Conservation (phyloP, 176 grass and related monocot genomes). For the Musa schizocarpa region DNA sequence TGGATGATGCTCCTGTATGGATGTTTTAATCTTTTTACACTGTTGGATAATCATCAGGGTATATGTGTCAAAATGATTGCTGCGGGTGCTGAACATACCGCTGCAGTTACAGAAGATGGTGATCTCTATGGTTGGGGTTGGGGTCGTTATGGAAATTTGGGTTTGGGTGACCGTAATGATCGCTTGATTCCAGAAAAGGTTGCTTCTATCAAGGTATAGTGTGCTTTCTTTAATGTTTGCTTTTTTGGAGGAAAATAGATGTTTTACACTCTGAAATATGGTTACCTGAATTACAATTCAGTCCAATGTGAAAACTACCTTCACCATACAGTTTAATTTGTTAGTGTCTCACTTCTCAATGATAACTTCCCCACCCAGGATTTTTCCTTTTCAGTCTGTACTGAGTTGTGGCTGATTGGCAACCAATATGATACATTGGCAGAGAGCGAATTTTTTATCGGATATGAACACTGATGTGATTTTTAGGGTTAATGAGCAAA, state of each 20-base stretch:
- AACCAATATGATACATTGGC: too few species aligned
- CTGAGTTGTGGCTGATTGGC: too few species aligned
- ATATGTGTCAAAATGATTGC: conserved; percentile 93
- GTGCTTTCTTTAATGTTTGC: neutral
- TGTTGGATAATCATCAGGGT: conserved; percentile 33
- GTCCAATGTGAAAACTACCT: too few species aligned
- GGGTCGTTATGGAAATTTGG: conserved; percentile 97
- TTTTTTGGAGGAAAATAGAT: neutral
- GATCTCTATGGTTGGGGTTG: conserved; percentile 98
- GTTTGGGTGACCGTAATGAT: conserved; percentile 89
- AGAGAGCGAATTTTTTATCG: neutral
- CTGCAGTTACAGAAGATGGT: conserved; percentile 93
- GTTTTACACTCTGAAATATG: neutral
- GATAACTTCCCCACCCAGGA: too few species aligned
- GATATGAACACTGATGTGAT: neutral
- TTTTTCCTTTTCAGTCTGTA: too few species aligned
- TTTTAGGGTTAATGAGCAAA: too few species aligned
- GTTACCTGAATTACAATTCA: too few species aligned
- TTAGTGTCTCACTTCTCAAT: too few species aligned
- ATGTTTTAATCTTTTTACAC: neutral
- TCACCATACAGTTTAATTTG: too few species aligned
- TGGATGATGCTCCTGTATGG: neutral
- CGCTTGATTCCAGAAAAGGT: conserved; percentile 77
- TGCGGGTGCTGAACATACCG: conserved; percentile 94
- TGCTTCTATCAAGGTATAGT: conserved; percentile 54